Evolutionary conservation across 768 basidiomycete species (phyloP).

Genomic region (Psilocybe cubensis): DNA sequence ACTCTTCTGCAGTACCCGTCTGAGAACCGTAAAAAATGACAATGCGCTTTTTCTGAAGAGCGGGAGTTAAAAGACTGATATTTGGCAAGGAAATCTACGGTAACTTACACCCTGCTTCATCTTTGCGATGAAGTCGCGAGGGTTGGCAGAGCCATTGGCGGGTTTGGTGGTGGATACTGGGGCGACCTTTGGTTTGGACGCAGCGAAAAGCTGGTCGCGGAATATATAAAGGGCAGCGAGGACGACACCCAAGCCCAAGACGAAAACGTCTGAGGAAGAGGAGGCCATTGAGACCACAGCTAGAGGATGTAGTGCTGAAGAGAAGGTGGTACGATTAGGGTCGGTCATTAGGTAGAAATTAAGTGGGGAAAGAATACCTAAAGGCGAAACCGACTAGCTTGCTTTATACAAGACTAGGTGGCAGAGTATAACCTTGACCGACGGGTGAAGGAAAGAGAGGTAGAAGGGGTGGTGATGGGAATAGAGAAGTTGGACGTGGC

Average conservation of each 20-base stretch:
- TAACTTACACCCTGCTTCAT: constrained; percentile 89
- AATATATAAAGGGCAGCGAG: constrained; percentile 84
- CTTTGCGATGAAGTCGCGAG: constrained; percentile 92
- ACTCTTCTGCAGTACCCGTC: constrained; percentile 98
- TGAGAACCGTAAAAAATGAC: constrained; percentile 99
- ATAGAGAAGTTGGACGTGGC: constrained; percentile 30
- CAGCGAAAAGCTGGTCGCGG: constrained; percentile 76
- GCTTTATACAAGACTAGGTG: constrained; percentile 18
- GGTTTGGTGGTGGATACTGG: constrained; percentile 47
- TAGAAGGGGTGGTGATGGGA: constrained; percentile 22
- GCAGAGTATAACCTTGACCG: constrained; percentile 17
- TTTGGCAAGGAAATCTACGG: background rate
- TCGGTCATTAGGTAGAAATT: constrained; percentile 31
- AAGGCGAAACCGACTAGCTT: constrained; percentile 24
- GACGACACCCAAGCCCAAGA: constrained; percentile 74
- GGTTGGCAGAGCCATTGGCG: constrained; percentile 77
- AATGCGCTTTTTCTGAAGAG: constrained; percentile 86
- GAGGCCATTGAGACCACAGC: constrained; percentile 56
- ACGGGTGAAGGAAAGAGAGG: constrained; percentile 20
- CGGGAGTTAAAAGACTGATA: constrained; percentile 11
- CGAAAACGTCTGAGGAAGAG: constrained; percentile 71
- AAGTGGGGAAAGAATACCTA: constrained; percentile 29
- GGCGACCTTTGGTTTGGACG: constrained; percentile 63
- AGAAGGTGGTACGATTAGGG: constrained; percentile 41
- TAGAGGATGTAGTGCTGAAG: constrained; percentile 40